phyloP scores from a whole-genome alignment of 2,329 filamentous ascomycete species.

The Fusarium lyarnte region DNA sequence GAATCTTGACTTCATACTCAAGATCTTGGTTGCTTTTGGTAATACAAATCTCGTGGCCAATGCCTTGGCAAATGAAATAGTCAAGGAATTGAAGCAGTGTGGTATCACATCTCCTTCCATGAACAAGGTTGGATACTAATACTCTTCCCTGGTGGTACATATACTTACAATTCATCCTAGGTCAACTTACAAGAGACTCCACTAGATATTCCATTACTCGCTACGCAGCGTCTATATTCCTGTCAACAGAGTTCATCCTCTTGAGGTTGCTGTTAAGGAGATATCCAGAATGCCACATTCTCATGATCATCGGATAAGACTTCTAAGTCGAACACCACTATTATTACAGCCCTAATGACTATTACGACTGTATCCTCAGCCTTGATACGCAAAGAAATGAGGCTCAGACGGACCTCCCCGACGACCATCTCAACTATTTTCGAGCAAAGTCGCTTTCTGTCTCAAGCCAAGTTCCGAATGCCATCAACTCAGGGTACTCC shows the following conservation, averaged over 20 bases:
- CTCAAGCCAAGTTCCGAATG: constrained; percentile 7
- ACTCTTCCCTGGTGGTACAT: fast-evolving
- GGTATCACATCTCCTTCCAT: neutral
- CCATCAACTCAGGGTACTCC: constrained; percentile 2
- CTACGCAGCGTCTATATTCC: constrained; percentile 7
- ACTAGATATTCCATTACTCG: constrained; percentile 7
- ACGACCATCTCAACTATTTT: neutral
- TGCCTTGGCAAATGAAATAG: constrained; percentile 1
- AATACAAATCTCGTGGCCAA: neutral
- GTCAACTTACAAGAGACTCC: neutral
- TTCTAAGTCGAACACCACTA: neutral
- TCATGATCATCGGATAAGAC: too few relatives aligned
- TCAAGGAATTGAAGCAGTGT: constrained; percentile 13
- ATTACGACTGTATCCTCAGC: neutral
- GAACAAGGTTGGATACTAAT: neutral
- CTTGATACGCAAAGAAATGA: neutral
- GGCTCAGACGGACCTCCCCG: neutral
- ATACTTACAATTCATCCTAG: neutral
- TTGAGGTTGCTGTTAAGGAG: neutral
- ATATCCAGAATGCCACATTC: neutral
- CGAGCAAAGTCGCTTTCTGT: constrained; percentile 17
- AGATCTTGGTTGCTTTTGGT: constrained; percentile 3
- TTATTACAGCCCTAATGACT: neutral
- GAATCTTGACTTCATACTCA: constrained; percentile 7
- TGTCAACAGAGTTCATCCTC: too few relatives aligned